Evolutionary conservation across 2,329 filamentous ascomycete species (phyloP).

Genomic region (Epichloe brachyelytri): DNA sequence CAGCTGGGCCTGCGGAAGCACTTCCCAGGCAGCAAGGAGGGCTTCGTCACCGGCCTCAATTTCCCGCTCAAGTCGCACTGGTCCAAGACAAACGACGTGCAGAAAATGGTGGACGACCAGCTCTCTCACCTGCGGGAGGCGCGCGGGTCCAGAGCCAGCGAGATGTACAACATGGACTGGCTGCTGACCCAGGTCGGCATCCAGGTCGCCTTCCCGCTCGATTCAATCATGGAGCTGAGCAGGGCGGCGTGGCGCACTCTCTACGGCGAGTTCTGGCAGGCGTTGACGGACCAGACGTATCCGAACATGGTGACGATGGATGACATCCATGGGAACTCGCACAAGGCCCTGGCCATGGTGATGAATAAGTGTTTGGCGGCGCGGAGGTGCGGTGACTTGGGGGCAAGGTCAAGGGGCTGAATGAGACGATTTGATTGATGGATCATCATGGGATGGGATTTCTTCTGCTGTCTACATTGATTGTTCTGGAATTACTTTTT

Average conservation of each 20-base stretch:
- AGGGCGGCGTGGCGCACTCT: slow-evolving; percentile 11
- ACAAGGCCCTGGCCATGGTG: slow-evolving; percentile 14
- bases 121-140: slow-evolving; percentile 6
- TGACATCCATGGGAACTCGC: slow-evolving; percentile 12
- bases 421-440: not conserved
- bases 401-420: slow-evolving; percentile 9
- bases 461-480: too few species aligned
- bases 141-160: slow-evolving; percentile 6
- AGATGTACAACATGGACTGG: slow-evolving; percentile 16
- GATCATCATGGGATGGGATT: too few species aligned
- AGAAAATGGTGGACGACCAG: slow-evolving; percentile 12
- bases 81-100: slow-evolving; percentile 9
- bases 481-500: too few species aligned
- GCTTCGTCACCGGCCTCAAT: slow-evolving; percentile 14
- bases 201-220: not conserved
- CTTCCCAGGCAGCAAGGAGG: slow-evolving; percentile 15
- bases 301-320: slow-evolving; percentile 23
- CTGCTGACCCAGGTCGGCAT: slow-evolving; percentile 11
- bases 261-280: slow-evolving; percentile 14
- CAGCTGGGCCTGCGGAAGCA: slow-evolving; percentile 8
- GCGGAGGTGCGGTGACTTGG: slow-evolving; percentile 13
- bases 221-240: slow-evolving; percentile 8
- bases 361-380: slow-evolving; percentile 20
- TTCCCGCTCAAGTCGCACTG: slow-evolving; percentile 15
- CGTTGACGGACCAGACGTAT: slow-evolving; percentile 12